A percentile compares a stretch with the other conserved stretches of the same genome.
phyloP scores from a whole-genome alignment of 2,329 filamentous ascomycete genomes.

The Chaetomiaceae sp. region DNA sequence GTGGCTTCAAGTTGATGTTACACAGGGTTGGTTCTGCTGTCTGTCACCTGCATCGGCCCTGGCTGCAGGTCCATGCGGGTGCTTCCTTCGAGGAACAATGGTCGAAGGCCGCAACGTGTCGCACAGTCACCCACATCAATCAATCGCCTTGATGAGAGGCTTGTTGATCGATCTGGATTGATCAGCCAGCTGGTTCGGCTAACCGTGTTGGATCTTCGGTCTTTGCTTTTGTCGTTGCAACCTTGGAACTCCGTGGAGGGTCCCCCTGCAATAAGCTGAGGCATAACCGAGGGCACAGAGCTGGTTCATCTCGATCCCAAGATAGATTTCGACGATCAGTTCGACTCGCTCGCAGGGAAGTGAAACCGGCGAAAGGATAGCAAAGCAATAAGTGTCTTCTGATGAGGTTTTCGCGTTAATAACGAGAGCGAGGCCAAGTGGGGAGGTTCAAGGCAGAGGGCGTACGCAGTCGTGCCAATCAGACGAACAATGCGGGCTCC shows the following conservation, averaged over 20 bases:
- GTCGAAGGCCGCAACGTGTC: not conserved
- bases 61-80: not conserved
- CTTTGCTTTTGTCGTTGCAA: not conserved
- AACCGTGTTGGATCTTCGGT: slow-evolving; percentile 6
- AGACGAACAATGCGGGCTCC: slow-evolving; percentile 4
- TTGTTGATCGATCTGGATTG: not conserved
- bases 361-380: not conserved
- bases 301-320: not conserved
- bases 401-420: slow-evolving; percentile 10
- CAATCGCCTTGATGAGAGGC: not conserved
- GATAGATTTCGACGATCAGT: not conserved
- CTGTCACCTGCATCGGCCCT: no score
- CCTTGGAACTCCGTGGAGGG: slow-evolving; percentile 4
- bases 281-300: not conserved
- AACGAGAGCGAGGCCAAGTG: not conserved
- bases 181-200: not conserved
- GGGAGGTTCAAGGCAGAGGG: not conserved
- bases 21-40: not conserved
- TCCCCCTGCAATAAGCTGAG: not conserved
- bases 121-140: not conserved
- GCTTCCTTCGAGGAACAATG: not conserved
- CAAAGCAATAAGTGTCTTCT: slow-evolving; percentile 1
- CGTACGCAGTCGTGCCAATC: slow-evolving; percentile 6
- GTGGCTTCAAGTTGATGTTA: not conserved
- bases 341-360: slow-evolving; percentile 1